Conservation (phyloP, 371 early-diverging fungal genomes). For the Apophysomyces elegans region DNA sequence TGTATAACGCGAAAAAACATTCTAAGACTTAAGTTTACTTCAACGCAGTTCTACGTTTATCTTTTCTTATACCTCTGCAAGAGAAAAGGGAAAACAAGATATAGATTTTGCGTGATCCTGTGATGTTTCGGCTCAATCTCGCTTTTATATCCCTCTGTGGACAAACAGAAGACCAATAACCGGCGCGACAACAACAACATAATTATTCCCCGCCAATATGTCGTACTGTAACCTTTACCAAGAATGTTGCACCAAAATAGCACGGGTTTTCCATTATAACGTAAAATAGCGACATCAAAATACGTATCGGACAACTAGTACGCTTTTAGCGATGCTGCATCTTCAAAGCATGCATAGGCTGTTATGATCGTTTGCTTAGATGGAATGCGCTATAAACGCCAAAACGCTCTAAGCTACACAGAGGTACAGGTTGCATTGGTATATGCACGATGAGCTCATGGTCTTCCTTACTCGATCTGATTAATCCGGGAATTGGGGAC, state of each 20-base stretch:
- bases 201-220: constrained; percentile 8
- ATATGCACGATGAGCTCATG: not conserved
- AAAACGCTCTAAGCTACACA: not conserved
- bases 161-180: constrained; percentile 5
- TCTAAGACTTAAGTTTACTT: not conserved
- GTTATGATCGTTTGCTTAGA: no score
- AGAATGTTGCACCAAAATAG: constrained; percentile 4
- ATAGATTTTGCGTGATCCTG: not conserved
- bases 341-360: no score
- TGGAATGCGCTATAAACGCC: no score
- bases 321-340: no score
- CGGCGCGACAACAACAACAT: not conserved
- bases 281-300: no score
- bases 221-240: constrained; percentile 7
- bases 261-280: no score
- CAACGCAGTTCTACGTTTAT: no score
- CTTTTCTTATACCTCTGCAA: no score
- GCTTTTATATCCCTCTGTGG: not conserved
- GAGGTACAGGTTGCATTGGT: not conserved
- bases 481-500: constrained; percentile 7
- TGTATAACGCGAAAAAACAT: not conserved
- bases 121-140: not conserved
- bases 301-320: no score
- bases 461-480: not conserved
- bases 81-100: not conserved